Conservation (phyloP, 2,329 filamentous ascomycete genomes). For the Cercospora sp. region DNA sequence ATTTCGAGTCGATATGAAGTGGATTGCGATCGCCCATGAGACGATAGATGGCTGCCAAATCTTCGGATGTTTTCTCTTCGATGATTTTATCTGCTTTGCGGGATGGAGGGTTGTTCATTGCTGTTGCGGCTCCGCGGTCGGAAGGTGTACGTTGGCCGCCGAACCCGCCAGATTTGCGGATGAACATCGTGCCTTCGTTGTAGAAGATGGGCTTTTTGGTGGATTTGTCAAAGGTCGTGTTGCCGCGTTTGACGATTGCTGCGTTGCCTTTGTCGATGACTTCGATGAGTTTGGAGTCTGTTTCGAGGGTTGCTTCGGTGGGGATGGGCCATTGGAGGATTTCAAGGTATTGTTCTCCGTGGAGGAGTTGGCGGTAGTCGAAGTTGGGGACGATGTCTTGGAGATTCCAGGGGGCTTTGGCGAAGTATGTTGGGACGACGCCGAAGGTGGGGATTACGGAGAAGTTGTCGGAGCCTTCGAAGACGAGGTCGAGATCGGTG, state of each 20-base stretch:
- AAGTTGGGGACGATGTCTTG: slow-evolving; percentile 90
- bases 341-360: slow-evolving; percentile 97
- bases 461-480: slow-evolving; percentile 88
- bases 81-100: slow-evolving; percentile 78
- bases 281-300: slow-evolving; percentile 78
- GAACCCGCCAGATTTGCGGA: slow-evolving; percentile 86
- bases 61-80: slow-evolving; percentile 81
- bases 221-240: slow-evolving; percentile 77
- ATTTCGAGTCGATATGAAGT: slow-evolving; percentile 89
- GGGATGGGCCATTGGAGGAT: slow-evolving; percentile 88
- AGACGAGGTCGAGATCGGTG: slow-evolving; percentile 81
- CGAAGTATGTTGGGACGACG: slow-evolving; percentile 87
- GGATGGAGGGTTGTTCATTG: slow-evolving; percentile 75
- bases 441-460: slow-evolving; percentile 89
- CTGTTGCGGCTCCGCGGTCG: slow-evolving; percentile 77
- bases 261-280: slow-evolving; percentile 94
- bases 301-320: slow-evolving; percentile 73
- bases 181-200: slow-evolving; percentile 91
- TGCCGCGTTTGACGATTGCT: slow-evolving; percentile 75
- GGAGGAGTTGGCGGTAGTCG: slow-evolving; percentile 95
- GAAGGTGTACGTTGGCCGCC: slow-evolving; percentile 74
- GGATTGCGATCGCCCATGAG: slow-evolving; percentile 95
- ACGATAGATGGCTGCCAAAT: slow-evolving; percentile 91
- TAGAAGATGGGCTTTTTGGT: slow-evolving; percentile 92
- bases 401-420: slow-evolving; percentile 74